Base-by-base conservation (phyloP, 306 rosid species). In the Canavalia ensiformis region DNA sequence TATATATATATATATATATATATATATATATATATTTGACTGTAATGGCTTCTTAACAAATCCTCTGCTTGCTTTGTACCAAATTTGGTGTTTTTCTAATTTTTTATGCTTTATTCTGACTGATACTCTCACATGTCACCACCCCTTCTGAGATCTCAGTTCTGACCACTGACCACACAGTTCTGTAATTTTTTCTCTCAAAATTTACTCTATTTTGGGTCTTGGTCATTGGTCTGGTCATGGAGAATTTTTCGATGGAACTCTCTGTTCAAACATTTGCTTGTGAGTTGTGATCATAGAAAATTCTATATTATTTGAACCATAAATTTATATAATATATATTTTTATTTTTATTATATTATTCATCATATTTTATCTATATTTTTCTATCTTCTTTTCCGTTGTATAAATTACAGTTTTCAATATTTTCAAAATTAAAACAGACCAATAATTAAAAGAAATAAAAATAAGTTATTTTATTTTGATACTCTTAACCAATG, bases 131-230 rank as follows among this genome's bases (percentile, higher is more conserved):
- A 34, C 60, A 33, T 13, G 60, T 47, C 60, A 62, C 37, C 62
- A 60, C 59, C 55, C 31, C 30, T 51, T 37, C 25, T 56, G 68
- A 62, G 28, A 31, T 62, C 45, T 5, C 7, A 68, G 39, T 44
- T 78, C 50, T 44, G 69, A 78, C 76, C 76, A 68, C 54, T 10
- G 13, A 76, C n/a, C 58, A 39, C 35, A 0, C 8, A 42, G 8
- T 72, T 35, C 35, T 57, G 4, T 2, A 3, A 0, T 2, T 30
- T 75, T 7, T 33, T 7, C 9, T 8, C 63, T 18, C 25, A 41
- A 49, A 44, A 10, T 49, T 31, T 34, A 11, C 37, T 33, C 29
- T 33, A 13, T 34, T 50, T 49, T 76, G 49, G 34, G 60, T 45
- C 58, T 66, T 18, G 25, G 25, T 18, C 25, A 18, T 18, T 18